phyloP scores from a whole-genome alignment of 169 alveolate genomes.

The Eimeria maxima region DNA sequence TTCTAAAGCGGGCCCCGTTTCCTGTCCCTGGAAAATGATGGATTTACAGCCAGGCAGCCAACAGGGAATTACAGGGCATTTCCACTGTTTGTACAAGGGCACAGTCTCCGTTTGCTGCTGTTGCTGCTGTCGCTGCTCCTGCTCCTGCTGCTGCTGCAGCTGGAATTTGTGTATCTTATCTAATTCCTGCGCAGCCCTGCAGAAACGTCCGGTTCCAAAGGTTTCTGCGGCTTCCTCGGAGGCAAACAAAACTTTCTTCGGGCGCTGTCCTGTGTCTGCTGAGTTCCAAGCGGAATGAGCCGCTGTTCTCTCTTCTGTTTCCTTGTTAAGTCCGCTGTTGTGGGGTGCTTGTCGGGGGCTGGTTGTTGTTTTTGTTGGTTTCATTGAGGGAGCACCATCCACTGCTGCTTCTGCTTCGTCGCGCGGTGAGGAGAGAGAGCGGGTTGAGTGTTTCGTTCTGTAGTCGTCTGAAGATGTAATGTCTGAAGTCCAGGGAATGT shows the following conservation, averaged over 20 bases:
- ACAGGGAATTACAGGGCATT: conserved; percentile 31
- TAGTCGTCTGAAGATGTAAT: neutral
- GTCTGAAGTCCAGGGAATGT: neutral
- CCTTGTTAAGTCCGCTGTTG: neutral
- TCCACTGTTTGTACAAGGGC: conserved; percentile 8
- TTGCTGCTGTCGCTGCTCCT: conserved; percentile 4
- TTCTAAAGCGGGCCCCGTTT: neutral
- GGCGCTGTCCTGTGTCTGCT: neutral
- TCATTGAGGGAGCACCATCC: too few species aligned
- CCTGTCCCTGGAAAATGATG: neutral
- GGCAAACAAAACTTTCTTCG: neutral
- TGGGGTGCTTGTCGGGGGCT: neutral
- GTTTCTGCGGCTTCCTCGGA: neutral
- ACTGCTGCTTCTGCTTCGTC: neutral
- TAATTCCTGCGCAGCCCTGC: neutral
- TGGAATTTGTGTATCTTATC: neutral
- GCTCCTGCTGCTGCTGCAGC: neutral
- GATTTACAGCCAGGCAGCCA: conserved; percentile 29
- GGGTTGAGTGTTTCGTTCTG: neutral
- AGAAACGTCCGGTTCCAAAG: neutral
- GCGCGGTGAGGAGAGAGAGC: neutral
- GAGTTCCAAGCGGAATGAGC: neutral
- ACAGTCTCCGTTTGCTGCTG: neutral
- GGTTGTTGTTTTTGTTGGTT: neutral
- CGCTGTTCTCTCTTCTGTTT: neutral